Percentiles rank a stretch among this genome's conserved stretches.
Evolutionary conservation across 805 yeast genomes (phyloP).

Genomic region (Scheffersomyces amazonensis): DNA sequence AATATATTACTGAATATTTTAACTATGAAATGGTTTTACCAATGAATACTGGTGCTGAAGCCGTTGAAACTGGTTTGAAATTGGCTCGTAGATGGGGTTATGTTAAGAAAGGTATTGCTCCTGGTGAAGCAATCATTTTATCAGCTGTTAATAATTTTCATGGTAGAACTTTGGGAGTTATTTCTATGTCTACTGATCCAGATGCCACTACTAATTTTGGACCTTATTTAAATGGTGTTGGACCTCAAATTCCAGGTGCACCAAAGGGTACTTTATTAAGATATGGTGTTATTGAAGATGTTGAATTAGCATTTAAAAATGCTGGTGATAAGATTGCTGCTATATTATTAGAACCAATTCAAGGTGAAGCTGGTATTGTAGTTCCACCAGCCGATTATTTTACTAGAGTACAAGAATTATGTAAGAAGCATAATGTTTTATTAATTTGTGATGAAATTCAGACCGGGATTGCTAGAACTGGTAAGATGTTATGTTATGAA

Average conservation of each 20-base stretch:
- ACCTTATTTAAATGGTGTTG: conserved; percentile 80
- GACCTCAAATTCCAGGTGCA: conserved; percentile 81
- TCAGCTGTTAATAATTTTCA: conserved; percentile 92
- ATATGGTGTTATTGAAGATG: conserved; percentile 84
- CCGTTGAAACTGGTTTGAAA: conserved; percentile 93
- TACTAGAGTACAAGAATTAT: conserved; percentile 64
- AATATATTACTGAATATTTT: conserved; percentile 84
- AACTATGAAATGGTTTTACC: conserved; percentile 91
- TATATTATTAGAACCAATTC: conserved; percentile 89
- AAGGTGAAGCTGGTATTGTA: conserved; percentile 97
- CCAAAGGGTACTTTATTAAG: conserved; percentile 58
- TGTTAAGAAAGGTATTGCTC: conserved; percentile 76
- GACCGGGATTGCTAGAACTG: conserved; percentile 97
- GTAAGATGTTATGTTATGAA: conserved; percentile 88
- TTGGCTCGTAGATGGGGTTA: conserved; percentile 98
- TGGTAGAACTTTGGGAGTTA: conserved; percentile 92
- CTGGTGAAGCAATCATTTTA: conserved; percentile 80
- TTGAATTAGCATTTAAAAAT: conserved; percentile 72
- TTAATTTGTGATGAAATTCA: conserved; percentile 96
- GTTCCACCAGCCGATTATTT: conserved; percentile 88
- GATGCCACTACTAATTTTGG: conserved; percentile 89
- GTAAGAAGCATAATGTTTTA: conserved; percentile 80
- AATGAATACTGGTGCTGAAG: conserved; percentile 99
- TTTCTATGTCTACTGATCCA: conserved; percentile 94
- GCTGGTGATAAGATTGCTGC: conserved; percentile 93